Evolutionary conservation across 2,329 filamentous ascomycete genomes (phyloP), one percentile per base, ranked within the genome.

Genomic region (Sporothrix globosa): DNA sequence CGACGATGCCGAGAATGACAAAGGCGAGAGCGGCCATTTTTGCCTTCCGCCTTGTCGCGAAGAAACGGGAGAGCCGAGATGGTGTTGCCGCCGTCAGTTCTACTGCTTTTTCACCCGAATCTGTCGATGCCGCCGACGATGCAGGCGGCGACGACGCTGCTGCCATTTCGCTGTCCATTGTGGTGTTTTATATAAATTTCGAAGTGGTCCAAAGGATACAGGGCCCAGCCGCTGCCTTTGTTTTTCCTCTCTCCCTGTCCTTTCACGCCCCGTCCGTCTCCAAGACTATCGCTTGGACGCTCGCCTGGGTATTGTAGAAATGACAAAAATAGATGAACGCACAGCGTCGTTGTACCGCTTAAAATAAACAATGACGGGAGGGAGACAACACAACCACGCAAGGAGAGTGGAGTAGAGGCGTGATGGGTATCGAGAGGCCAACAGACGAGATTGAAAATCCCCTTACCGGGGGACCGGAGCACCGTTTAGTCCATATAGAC

Each of bases 21-120:
- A 75, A 67, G 50, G 72, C 58, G 58, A 71, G 46, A 52, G 53
- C 34, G 27, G 67, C 70, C 73, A 75, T 74, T 19, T 71, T 69
- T 46, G 54, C 52, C 44, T 69, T 71, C 27, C 65, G 65, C 13
- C 46, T 27, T 10, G 69, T 67, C 5, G 67, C 61, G 27, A 71
- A 71, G n/a, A 69, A 67, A 2, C 63, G 30, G 9, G 69, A 44
- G 19, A 68, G 7, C 69, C 46, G 54, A 3, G 69, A 70, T 3
- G 56, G 44, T 2, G 21, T 11, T 65, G 7, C 44, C 30, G 60
- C 19, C 19, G 48, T 7, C 13, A 19, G 7, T 52, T 48, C 46
- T 17, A 14, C 30, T 34, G 48, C 48, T 54, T 50, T 52, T 13
- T 69, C 67, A 13, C 24, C 67, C 11, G 54, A 69, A 5, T 30